Evolutionary conservation across 768 basidiomycete species (phyloP), one percentile per base, ranked within the genome.

Genomic region (Collybia sordida): DNA sequence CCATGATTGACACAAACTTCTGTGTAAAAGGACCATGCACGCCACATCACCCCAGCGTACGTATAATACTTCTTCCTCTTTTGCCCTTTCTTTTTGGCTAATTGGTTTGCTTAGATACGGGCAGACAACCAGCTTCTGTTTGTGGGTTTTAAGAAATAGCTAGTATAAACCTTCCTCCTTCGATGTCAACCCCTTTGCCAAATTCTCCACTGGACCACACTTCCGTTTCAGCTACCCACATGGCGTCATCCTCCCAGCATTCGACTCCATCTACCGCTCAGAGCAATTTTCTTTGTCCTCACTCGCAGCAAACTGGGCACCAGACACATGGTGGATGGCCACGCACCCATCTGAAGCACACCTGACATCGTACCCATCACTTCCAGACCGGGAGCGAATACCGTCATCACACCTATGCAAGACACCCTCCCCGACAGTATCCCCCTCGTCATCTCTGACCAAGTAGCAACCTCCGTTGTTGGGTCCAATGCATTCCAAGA

Each of bases 401-500:
- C 98, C 69, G 92, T 98, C 57, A 78, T 99, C 53, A 99, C 96
- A 2, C 90, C 96, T 0, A 92, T 99, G 90, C 96, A 99, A 65
- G 95, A 98, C 62, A 95, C 97, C 38, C 74, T 97, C 34, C 90
- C 86, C 24, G 97, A 98, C 58, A 97, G 96, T 52, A 80, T 95
- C 14, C 94, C 96, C 18, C 77, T 99, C 60, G 82, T 99, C 58
- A 96, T 98, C 72, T 83, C 86, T 40, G 96, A 96, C 0, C 96
- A 98, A 75, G 96, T 99, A n/a, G 96, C 97, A 0, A 98, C 96
- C 7, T 90, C 90, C n/a, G 87, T 92, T 45, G 98, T 99, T 52
- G 96, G 96, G n/a, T 94, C 92, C 15, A 97, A 99, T 64, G 92
- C 93, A 1, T 99, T 99, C 82, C 96, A 99, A 66, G 96, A 99